phyloP scores from a whole-genome alignment of 2,329 filamentous ascomycete species.

The Aspergillus puulaauensis region DNA sequence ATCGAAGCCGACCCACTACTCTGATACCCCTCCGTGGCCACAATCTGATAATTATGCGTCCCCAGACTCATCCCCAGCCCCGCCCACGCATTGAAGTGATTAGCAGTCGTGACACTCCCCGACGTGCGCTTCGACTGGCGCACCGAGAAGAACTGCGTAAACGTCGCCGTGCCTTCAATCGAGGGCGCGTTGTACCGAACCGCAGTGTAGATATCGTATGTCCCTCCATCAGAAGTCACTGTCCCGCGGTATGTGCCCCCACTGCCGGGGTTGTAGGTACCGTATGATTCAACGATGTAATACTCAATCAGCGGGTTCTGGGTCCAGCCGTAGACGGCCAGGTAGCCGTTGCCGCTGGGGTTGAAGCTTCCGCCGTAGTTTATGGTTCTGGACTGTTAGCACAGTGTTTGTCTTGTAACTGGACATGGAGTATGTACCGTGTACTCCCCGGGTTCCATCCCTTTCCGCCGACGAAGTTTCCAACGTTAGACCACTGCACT shows the following conservation, averaged over 20 bases:
- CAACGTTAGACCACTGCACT: constrained; percentile 44
- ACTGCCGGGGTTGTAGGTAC: constrained; percentile 33
- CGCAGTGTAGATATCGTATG: constrained; percentile 41
- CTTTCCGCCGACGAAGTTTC: constrained; percentile 59
- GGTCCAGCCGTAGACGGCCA: constrained; percentile 45
- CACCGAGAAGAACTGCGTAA: constrained; percentile 47
- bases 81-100: constrained; percentile 40
- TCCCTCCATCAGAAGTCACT: constrained; percentile 37
- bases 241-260: constrained; percentile 34
- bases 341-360: constrained; percentile 34
- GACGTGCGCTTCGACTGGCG: constrained; percentile 34
- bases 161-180: constrained; percentile 42
- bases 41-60: constrained; percentile 41
- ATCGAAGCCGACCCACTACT: constrained; percentile 39
- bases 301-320: constrained; percentile 37
- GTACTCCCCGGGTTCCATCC: constrained; percentile 57
- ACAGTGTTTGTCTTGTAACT: not conserved
- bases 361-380: constrained; percentile 30
- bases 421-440: constrained; percentile 38
- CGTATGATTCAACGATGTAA: constrained; percentile 39
- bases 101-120: constrained; percentile 38
- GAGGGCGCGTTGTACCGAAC: constrained; percentile 40
- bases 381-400: constrained; percentile 17
- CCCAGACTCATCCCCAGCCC: constrained; percentile 32
- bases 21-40: constrained; percentile 45